These are phyloP conservation scores for Flaveria brownii DNA, from an alignment of 129 eudicot genomes.

Conservation along the genomic window DNA sequence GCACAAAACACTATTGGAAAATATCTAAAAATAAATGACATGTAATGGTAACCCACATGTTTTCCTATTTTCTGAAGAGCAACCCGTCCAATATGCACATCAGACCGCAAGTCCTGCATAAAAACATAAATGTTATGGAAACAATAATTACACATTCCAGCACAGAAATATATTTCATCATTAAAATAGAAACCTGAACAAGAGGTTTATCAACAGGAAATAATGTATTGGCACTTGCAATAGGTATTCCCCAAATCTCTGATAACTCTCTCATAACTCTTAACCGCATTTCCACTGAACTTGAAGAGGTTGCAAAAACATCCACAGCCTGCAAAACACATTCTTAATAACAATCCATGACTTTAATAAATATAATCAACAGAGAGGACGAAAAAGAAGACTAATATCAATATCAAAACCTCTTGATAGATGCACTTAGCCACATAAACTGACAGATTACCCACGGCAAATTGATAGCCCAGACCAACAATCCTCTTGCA, in stretches of 20 bases:
- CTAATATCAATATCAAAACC: slow-evolving; percentile 40
- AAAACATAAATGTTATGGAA: slow-evolving; percentile 11
- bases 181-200: slow-evolving; percentile 51
- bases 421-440: slow-evolving; percentile 59
- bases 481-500: slow-evolving; percentile 74
- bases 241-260: slow-evolving; percentile 61
- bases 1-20: slow-evolving; percentile 11
- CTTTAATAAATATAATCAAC: neutral
- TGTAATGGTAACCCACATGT: slow-evolving; percentile 44
- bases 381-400: neutral
- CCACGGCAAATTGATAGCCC: slow-evolving; percentile 49
- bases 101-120: slow-evolving; percentile 58
- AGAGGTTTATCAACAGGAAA: slow-evolving; percentile 69
- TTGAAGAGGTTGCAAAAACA: slow-evolving; percentile 74
- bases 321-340: slow-evolving; percentile 77
- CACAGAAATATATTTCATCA: slow-evolving; percentile 10
- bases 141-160: neutral
- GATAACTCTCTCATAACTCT: slow-evolving; percentile 66
- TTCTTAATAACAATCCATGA: slow-evolving; percentile 18
- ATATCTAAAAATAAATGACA: neutral
- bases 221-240: slow-evolving; percentile 44
- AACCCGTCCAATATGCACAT: slow-evolving; percentile 70
- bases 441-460: slow-evolving; percentile 39
- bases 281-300: slow-evolving; percentile 59
- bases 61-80: slow-evolving; percentile 41